Base-by-base conservation (phyloP, 208 protist genomes). In the Trichomonas vaginalis region DNA sequence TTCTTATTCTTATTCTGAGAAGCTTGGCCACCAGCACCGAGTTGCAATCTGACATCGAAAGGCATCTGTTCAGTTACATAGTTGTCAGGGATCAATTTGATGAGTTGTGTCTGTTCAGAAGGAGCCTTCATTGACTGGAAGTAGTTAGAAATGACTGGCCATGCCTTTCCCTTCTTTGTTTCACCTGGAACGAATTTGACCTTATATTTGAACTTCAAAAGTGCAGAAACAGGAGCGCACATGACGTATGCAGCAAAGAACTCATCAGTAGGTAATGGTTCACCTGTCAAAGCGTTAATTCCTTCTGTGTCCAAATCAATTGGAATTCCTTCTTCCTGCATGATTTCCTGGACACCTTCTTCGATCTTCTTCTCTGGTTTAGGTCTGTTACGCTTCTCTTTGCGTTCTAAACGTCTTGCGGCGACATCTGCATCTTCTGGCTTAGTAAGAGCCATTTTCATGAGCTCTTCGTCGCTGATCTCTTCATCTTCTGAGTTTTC, bases 151-250 rank as follows among this genome's bases (percentile, higher is more conserved):
- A 92, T 92, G 27, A 92, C 37, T 35, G 86, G 86, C 86, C 86
- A 92, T 1, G 86, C 86, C 45, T 92, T 92, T 92, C 86, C 86
- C 37, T 92, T 92, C 86, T 92, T 92, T 35, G 45, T 92, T 3
- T 92, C 86, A n/a, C 86, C 86, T 51, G 86, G 86, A 35, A 51
- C 45, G 27, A 92, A 92, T 39, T 92, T 92, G 17, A 92, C 45
- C 37, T 92, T 92, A 45, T 35, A 92, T 47, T 92, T 92, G 45
- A 92, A 92, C 10, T 35, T 92, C 14, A 51, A 51, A 0, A 92
- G 17, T n/a, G 86, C 86, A 17, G 86, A 92, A 35, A 92, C 6
- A 39, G 86, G 86, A 2, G 86, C 86, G 0, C 42, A 42, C 86
- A 92, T 92, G 17, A 40, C 27, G 51, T 92, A 92, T 15, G 86